phyloP scores from a whole-genome alignment of 441 rosid species.

The Brassica balearica region DNA sequence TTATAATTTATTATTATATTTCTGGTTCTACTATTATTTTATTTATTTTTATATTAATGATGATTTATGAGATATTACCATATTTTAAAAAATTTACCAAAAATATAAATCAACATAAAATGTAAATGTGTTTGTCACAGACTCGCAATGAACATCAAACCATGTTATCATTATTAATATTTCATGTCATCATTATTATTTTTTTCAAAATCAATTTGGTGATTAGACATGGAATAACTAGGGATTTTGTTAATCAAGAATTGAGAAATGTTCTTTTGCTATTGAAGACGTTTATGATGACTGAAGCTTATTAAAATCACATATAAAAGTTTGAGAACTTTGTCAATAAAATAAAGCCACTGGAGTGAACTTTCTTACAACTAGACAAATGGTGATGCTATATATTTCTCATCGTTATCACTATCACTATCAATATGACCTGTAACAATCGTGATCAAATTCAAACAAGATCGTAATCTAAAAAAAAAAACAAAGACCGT shows the following conservation, averaged over 20 bases:
- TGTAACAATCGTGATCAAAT: background rate
- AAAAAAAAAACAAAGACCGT: background rate
- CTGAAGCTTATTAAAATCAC: background rate
- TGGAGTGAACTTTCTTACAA: background rate
- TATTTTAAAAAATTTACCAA: too few relatives aligned
- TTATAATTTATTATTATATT: too few relatives aligned
- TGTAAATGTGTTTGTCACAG: too few relatives aligned
- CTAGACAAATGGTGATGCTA: background rate
- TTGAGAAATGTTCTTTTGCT: background rate
- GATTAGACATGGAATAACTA: too few relatives aligned
- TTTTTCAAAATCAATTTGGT: too few relatives aligned
- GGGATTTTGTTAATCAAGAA: background rate
- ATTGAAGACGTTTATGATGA: background rate
- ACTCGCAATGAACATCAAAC: too few relatives aligned
- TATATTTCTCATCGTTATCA: background rate
- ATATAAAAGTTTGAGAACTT: conserved; percentile 3
- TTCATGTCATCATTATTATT: too few relatives aligned
- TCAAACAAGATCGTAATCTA: background rate
- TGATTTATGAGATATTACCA: too few relatives aligned
- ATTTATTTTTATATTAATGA: too few relatives aligned
- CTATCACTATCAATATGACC: background rate
- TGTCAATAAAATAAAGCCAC: background rate
- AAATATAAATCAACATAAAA: too few relatives aligned
- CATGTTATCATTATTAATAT: too few relatives aligned
- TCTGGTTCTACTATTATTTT: too few relatives aligned